Percentiles rank a stretch among this genome's conserved stretches.
phyloP scores from a whole-genome alignment of 1,139 yeast species.

The Scheffersomyces cryptocercus region DNA sequence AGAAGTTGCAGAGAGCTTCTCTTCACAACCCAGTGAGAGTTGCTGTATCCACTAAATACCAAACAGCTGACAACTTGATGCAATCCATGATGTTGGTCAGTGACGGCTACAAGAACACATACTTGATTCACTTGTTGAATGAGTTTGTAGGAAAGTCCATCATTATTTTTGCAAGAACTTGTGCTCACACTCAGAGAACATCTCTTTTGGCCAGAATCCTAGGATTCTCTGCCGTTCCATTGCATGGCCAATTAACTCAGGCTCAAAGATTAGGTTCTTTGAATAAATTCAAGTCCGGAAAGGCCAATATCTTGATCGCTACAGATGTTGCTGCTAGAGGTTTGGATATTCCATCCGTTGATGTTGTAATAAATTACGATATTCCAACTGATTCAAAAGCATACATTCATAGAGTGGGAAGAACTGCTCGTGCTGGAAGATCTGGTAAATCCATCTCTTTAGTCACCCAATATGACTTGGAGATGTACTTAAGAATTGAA shows the following conservation, averaged over 20 bases:
- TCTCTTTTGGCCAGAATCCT: slow-evolving; percentile 77
- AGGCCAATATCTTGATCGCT: slow-evolving; percentile 81
- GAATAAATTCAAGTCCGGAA: slow-evolving; percentile 88
- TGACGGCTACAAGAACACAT: slow-evolving; percentile 90
- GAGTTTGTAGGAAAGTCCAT: slow-evolving; percentile 85
- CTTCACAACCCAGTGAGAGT: slow-evolving; percentile 86
- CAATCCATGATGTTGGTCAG: slow-evolving; percentile 92
- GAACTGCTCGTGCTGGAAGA: slow-evolving; percentile 98
- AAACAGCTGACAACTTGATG: slow-evolving; percentile 88
- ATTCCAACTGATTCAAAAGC: slow-evolving; percentile 99
- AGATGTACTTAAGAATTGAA: slow-evolving; percentile 83
- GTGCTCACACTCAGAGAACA: slow-evolving; percentile 92
- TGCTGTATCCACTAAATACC: slow-evolving; percentile 84
- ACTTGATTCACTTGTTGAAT: slow-evolving; percentile 75
- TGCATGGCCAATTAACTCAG: slow-evolving; percentile 93
- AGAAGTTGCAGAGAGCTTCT: slow-evolving; percentile 91
- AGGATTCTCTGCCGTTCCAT: slow-evolving; percentile 88
- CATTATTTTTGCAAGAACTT: slow-evolving; percentile 90
- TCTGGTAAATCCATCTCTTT: slow-evolving; percentile 90
- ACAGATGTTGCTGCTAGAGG: slow-evolving; percentile 99
- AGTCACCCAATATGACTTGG: slow-evolving; percentile 94
- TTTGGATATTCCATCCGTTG: slow-evolving; percentile 93
- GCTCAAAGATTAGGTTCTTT: slow-evolving; percentile 90
- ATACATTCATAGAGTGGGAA: slow-evolving; percentile 94
- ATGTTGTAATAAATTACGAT: slow-evolving; percentile 88